A percentile compares a stretch with the other conserved stretches of the same genome.
phyloP scores from a whole-genome alignment of 805 yeast genomes.

The Metschnikowia lachancei region DNA sequence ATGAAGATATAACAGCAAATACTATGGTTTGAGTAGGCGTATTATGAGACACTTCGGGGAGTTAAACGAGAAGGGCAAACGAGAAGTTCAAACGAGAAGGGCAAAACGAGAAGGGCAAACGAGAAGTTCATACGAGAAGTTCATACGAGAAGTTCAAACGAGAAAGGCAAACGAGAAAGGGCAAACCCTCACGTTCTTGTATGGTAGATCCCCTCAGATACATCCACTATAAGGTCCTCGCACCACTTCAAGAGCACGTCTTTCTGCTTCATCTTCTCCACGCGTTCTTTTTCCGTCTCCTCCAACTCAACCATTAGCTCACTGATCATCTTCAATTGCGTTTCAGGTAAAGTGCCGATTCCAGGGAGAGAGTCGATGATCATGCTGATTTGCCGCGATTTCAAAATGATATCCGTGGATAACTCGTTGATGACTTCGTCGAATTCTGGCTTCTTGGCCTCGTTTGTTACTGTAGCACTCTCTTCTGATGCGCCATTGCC shows the following conservation, averaged over 20 bases:
- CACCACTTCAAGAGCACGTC: constrained; percentile 60
- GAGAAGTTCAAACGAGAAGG: too few relatives aligned
- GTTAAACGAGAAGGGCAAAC: too few relatives aligned
- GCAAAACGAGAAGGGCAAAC: too few relatives aligned
- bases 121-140: too few relatives aligned
- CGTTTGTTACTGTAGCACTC: background rate
- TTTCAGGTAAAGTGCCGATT: constrained; percentile 75
- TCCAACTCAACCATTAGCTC: constrained; percentile 60
- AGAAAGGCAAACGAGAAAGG: too few relatives aligned
- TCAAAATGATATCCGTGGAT: constrained; percentile 78
- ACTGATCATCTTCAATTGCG: constrained; percentile 65
- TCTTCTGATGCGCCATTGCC: constrained; percentile 10
- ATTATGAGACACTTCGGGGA: too few relatives aligned
- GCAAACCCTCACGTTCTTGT: constrained; percentile 6
- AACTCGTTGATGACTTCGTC: constrained; percentile 65
- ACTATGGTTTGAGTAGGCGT: too few relatives aligned
- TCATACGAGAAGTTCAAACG: too few relatives aligned
- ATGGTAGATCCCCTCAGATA: constrained; percentile 53
- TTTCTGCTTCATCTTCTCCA: constrained; percentile 57
- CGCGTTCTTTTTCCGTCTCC: constrained; percentile 56
- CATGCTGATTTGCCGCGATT: constrained; percentile 81
- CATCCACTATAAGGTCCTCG: constrained; percentile 60
- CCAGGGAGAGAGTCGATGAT: constrained; percentile 91
- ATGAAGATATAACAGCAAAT: too few relatives aligned
- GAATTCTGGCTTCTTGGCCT: constrained; percentile 21